These are phyloP conservation scores for Cladorrhinum sp. DNA, from an alignment of 2,329 filamentous ascomycete species.

Conservation along the genomic window DNA sequence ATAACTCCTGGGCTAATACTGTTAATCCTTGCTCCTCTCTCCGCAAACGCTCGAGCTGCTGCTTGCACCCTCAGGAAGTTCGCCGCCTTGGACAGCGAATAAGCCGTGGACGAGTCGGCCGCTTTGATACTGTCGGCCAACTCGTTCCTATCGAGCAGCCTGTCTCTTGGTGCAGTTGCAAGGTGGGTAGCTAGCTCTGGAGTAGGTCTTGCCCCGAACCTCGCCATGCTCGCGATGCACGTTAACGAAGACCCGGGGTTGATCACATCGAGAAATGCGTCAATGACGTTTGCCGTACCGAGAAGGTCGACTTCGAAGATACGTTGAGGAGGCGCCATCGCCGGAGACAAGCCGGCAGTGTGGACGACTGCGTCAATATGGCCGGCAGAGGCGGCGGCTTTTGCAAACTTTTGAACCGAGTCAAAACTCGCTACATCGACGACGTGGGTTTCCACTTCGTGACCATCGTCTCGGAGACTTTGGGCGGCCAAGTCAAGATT, in stretches of 20 bases:
- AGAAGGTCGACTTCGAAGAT: slow-evolving; percentile 26
- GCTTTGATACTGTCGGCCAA: slow-evolving; percentile 1
- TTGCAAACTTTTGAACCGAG: slow-evolving; percentile 20
- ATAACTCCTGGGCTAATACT: slow-evolving; percentile 20
- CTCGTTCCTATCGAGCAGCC: slow-evolving; percentile 13
- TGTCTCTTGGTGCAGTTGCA: slow-evolving; percentile 11
- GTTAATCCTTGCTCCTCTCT: slow-evolving; percentile 20
- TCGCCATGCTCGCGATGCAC: slow-evolving; percentile 26
- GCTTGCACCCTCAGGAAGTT: slow-evolving; percentile 20
- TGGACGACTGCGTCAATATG: slow-evolving; percentile 22
- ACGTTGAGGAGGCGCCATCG: slow-evolving; percentile 19
- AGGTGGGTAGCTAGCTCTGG: slow-evolving; percentile 14
- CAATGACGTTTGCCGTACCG: slow-evolving; percentile 27
- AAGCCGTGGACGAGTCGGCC: slow-evolving; percentile 8
- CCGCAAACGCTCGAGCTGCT: slow-evolving; percentile 13
- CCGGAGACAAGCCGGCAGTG: slow-evolving; percentile 23
- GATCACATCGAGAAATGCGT: slow-evolving; percentile 23
- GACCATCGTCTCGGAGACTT: slow-evolving; percentile 22
- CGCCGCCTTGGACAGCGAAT: slow-evolving; percentile 16
- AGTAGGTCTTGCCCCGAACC: slow-evolving; percentile 14
- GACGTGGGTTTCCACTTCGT: slow-evolving; percentile 18
- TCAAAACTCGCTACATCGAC: slow-evolving; percentile 22
- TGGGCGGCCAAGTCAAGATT: slow-evolving; percentile 19
- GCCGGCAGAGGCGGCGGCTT: slow-evolving; percentile 13
- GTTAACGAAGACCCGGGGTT: slow-evolving; percentile 19